These are phyloP conservation scores for Lactarius akahatsu DNA, from an alignment of 768 basidiomycete species.

Conservation along the genomic window DNA sequence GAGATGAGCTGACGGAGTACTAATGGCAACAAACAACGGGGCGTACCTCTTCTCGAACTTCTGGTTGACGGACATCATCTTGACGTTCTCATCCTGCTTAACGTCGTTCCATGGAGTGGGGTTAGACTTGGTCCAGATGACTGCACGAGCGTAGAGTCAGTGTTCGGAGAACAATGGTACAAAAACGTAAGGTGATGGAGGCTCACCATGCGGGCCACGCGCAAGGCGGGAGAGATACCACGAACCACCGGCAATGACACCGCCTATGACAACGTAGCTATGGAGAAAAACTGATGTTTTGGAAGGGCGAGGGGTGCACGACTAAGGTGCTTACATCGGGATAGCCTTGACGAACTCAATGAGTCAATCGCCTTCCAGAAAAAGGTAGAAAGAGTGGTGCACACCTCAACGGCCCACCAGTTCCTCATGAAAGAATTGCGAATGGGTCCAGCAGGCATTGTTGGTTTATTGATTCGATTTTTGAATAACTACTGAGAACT, in stretches of 20 bases:
- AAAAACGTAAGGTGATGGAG: neutral
- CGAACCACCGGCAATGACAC: conserved; percentile 41
- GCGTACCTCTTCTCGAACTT: conserved; percentile 72
- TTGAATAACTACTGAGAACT: conserved; percentile 5
- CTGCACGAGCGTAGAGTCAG: conserved; percentile 34
- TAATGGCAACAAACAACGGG: conserved; percentile 7
- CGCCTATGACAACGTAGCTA: conserved; percentile 52
- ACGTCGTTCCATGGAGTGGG: conserved; percentile 89
- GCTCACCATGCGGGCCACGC: conserved; percentile 42
- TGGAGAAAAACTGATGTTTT: neutral
- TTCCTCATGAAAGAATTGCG: conserved; percentile 27
- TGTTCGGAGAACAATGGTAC: conserved; percentile 5
- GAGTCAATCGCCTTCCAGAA: neutral
- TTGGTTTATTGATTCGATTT: neutral
- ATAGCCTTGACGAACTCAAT: conserved; percentile 21
- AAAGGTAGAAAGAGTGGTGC: neutral
- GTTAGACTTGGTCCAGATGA: conserved; percentile 67
- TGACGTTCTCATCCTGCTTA: conserved; percentile 71
- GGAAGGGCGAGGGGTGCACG: neutral
- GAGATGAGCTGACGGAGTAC: conserved; percentile 20
- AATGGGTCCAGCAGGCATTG: conserved; percentile 14
- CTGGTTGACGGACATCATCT: conserved; percentile 66
- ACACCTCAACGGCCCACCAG: conserved; percentile 31
- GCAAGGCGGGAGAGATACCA: conserved; percentile 49
- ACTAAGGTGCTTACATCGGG: conserved; percentile 25